Base-by-base conservation (phyloP, 179 eudicot genomes). In the Corrigiola litoralis region DNA sequence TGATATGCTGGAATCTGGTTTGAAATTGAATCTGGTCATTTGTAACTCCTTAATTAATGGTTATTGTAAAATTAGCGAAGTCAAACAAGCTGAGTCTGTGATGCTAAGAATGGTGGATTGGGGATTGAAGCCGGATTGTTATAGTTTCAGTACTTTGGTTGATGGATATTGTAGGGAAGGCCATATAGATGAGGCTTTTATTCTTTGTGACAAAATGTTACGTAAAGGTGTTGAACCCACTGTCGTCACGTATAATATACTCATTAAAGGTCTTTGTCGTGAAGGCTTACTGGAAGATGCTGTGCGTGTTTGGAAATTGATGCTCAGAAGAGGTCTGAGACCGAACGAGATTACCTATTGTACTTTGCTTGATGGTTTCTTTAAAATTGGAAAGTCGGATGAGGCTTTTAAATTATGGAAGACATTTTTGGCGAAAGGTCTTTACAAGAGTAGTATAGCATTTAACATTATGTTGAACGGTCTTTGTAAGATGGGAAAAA, bases 1-100 rank as follows among this genome's bases (percentile, higher is more conserved):
- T 60, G 81, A 81, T 64, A 85, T 92, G 98, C 42, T 81, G 75
- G 71, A 60, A 13, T 55, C 66, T 5, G 97, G 97, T n/a, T 34
- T 85, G 67, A 75, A 70, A 54, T 77, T 85, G 81, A 92, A 85
- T 71, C 32, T 77, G 58, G 71, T 78, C 61, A 72, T 90, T 34
- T 87, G 81, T 59, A 92, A 92, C 70, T 82, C 91, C 13, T 72
- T 92, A 53, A 82, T 92, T 21, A 92, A 85, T 63, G 98, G 98
- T 41, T 84, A 87, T 53, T 87, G 96, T 74, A 92, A 85, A 63
- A 72, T 74, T 64, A 89, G 92, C 27, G 79, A 75, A 80, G 60
- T 87, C 25, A 61, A 46, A 28, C 67, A 77, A 50, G 96, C 95
- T 3, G 75, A 80, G 68, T 67, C 42, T 37, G 32, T 90, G 31